A percentile compares a stretch with the other conserved stretches of the same genome.
phyloP scores from a whole-genome alignment of 73 alveolate species.

The Paramecium caudatum region DNA sequence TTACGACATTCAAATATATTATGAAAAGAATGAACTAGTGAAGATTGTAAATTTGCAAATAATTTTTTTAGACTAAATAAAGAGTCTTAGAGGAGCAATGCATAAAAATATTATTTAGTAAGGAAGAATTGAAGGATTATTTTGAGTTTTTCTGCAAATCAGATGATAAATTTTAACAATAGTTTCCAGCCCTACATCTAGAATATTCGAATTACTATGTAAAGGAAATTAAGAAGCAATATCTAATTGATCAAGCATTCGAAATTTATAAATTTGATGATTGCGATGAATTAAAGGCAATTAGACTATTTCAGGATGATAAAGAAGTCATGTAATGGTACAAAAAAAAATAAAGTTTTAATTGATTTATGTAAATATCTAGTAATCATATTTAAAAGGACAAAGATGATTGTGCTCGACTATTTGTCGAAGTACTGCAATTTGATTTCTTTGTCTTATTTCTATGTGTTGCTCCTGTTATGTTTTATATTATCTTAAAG shows the following conservation, averaged over 20 bases:
- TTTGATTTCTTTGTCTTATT: not conserved
- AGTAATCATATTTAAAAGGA: not conserved
- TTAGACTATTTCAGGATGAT: conserved; percentile 60
- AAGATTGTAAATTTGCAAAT: not conserved
- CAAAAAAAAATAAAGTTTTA: not conserved
- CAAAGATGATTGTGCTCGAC: conserved; percentile 21
- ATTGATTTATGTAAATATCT: conserved; percentile 10
- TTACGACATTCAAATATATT: conserved; percentile 6
- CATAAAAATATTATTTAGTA: conserved; percentile 19
- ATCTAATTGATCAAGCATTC: conserved; percentile 36
- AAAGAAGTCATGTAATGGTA: conserved; percentile 45
- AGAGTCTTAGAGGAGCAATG: conserved; percentile 39
- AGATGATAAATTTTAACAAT: not conserved
- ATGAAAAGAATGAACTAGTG: not conserved
- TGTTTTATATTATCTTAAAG: not conserved
- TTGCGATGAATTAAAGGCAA: conserved; percentile 57
- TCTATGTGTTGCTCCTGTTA: conserved; percentile 31
- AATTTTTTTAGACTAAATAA: conserved; percentile 14
- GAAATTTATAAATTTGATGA: conserved; percentile 37
- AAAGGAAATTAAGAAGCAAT: conserved; percentile 38
- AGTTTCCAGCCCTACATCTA: not conserved
- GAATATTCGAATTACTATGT: conserved; percentile 1
- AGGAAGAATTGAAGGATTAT: conserved; percentile 62
- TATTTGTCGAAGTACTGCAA: not conserved
- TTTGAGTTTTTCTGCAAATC: not conserved